Evolutionary conservation across 345 rosid species (phyloP).

Genomic region (Eucalyptus shirleyi): DNA sequence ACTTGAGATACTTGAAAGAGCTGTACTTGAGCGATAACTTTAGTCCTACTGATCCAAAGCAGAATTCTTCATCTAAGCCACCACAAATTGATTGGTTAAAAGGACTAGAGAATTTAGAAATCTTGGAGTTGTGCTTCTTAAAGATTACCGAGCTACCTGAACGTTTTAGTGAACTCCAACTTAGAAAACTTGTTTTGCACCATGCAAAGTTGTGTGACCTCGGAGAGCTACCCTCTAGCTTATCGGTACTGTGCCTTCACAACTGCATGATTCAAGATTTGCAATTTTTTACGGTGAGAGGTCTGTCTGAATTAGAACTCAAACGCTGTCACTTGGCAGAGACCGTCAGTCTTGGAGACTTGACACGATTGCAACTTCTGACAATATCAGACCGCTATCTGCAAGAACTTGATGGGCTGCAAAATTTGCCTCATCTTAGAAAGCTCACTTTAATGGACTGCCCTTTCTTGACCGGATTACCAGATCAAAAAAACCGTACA

Average conservation of each 20-base stretch:
- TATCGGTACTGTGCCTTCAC: neutral
- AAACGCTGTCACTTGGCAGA: neutral
- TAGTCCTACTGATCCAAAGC: accelerated
- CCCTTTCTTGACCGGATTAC: neutral
- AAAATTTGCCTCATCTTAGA: neutral
- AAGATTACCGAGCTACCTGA: neutral
- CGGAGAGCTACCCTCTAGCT: neutral
- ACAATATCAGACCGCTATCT: neutral
- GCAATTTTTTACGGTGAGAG: neutral
- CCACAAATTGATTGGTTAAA: neutral
- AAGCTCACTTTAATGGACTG: neutral
- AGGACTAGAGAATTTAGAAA: neutral
- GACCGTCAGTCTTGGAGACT: neutral
- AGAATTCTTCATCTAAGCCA: no score
- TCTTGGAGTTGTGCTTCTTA: neutral
- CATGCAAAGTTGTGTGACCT: neutral
- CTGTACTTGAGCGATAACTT: no score
- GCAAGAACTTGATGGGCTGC: neutral
- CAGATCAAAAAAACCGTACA: neutral
- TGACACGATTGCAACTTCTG: neutral
- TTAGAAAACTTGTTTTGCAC: neutral
- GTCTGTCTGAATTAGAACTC: neutral
- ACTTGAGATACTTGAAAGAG: no score
- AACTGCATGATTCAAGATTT: accelerated
- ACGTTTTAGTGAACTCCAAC: neutral